Conservation (phyloP, 192 early-diverging fungal genomes). For the Backusella circina region DNA sequence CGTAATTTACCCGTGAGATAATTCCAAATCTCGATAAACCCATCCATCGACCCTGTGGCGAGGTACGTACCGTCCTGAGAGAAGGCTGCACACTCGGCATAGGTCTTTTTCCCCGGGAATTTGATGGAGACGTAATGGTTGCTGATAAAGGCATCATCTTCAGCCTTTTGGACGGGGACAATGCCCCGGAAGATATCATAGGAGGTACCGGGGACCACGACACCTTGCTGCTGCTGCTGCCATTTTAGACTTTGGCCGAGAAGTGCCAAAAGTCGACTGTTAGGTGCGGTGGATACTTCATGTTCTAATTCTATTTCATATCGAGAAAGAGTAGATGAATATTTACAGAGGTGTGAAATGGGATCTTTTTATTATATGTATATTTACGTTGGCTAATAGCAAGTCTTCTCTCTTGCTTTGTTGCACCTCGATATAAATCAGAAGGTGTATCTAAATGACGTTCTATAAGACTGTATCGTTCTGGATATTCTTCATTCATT, state of each 20-base stretch:
- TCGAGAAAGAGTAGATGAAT: neutral
- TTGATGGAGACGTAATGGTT: constrained; percentile 80
- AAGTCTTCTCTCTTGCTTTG: constrained; percentile 71
- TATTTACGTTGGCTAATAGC: constrained; percentile 70
- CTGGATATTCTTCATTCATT: constrained; percentile 66
- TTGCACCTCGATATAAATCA: constrained; percentile 62
- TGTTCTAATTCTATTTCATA: constrained; percentile 41
- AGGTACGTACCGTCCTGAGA: constrained; percentile 81
- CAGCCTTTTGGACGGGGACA: constrained; percentile 53
- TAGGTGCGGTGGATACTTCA: constrained; percentile 71
- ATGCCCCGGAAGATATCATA: constrained; percentile 83
- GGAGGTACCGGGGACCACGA: constrained; percentile 61
- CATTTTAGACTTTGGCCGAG: constrained; percentile 87
- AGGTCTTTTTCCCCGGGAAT: constrained; percentile 85
- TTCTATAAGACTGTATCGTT: constrained; percentile 83
- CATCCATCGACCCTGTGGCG: constrained; percentile 87
- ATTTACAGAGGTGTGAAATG: neutral
- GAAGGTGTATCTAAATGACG: constrained; percentile 55
- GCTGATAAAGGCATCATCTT: constrained; percentile 72
- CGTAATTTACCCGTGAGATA: constrained; percentile 87
- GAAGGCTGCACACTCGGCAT: constrained; percentile 73
- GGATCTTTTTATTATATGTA: neutral
- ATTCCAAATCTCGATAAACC: constrained; percentile 97
- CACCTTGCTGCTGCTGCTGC: constrained; percentile 76
- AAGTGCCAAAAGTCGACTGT: constrained; percentile 78